Evolutionary conservation across 2,329 filamentous ascomycete genomes (phyloP).

Genomic region (Neofusicoccum parvum): DNA sequence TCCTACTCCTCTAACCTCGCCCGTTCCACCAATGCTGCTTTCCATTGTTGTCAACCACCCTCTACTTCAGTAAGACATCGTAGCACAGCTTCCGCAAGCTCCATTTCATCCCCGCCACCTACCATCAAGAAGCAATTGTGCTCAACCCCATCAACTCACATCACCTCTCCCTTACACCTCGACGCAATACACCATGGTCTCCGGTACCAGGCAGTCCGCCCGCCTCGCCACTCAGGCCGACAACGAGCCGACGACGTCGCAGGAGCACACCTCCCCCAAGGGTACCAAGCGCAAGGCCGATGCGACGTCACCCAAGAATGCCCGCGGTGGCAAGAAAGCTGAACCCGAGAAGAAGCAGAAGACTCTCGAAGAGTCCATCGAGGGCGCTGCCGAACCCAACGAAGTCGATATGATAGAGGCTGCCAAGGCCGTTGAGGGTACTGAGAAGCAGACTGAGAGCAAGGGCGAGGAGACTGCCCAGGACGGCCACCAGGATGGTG

Average conservation of each 20-base stretch:
- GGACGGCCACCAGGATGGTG: not conserved
- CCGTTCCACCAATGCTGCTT: not conserved
- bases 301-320: slow-evolving; percentile 34
- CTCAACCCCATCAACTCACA: not conserved
- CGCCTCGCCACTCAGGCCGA: slow-evolving; percentile 5
- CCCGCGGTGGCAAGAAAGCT: slow-evolving; percentile 47
- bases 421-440: slow-evolving; percentile 24
- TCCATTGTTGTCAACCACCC: not conserved
- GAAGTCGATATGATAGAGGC: slow-evolving; percentile 29
- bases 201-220: not conserved
- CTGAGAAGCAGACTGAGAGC: slow-evolving; percentile 28
- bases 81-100: slow-evolving; percentile 5
- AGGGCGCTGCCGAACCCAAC: slow-evolving; percentile 29
- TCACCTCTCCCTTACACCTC: not conserved
- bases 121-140: not conserved
- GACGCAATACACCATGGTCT: slow-evolving; percentile 3
- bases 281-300: slow-evolving; percentile 47
- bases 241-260: not conserved
- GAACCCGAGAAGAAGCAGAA: slow-evolving; percentile 48
- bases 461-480: slow-evolving; percentile 17
- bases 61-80: not conserved
- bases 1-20: not conserved
- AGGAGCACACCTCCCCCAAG: slow-evolving; percentile 31
- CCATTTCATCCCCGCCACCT: not conserved
- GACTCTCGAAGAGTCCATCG: slow-evolving; percentile 56